These are phyloP conservation scores for Nakataea oryzae DNA, from an alignment of 2,329 filamentous ascomycete species.

Conservation along the genomic window DNA sequence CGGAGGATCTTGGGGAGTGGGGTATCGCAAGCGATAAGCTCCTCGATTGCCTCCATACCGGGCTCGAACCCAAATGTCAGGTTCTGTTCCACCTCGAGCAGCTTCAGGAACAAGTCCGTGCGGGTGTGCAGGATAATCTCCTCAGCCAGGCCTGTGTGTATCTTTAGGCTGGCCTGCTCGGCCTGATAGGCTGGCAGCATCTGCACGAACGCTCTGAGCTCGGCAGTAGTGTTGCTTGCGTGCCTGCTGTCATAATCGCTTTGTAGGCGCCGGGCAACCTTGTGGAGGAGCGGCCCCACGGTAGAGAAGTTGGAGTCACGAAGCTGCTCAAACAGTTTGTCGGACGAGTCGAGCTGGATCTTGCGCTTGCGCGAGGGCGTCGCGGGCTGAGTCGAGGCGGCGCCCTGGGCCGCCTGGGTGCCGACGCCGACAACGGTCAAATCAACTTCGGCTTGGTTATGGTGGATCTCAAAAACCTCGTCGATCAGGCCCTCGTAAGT, in stretches of 20 bases:
- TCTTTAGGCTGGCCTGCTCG: constrained; percentile 84
- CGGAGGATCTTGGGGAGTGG: constrained; percentile 74
- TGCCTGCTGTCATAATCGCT: constrained; percentile 82
- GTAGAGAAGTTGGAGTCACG: constrained; percentile 93
- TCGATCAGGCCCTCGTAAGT: constrained; percentile 96
- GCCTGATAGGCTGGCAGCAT: constrained; percentile 87
- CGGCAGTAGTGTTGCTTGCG: constrained; percentile 75
- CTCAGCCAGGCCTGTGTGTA: constrained; percentile 85
- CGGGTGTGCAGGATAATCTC: constrained; percentile 91
- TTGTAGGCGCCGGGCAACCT: constrained; percentile 77
- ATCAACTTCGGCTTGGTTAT: constrained; percentile 90
- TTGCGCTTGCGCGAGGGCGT: constrained; percentile 68
- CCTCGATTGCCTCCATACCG: constrained; percentile 84
- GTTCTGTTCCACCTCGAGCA: constrained; percentile 92
- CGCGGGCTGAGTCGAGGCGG: constrained; percentile 33
- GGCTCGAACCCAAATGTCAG: constrained; percentile 85
- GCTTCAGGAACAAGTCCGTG: constrained; percentile 77
- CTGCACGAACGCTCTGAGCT: constrained; percentile 90
- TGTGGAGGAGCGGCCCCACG: constrained; percentile 80
- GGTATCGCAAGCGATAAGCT: constrained; percentile 82
- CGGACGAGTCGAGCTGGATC: constrained; percentile 77
- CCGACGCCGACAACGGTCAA: constrained; percentile 76
- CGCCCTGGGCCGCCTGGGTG: constrained; percentile 29
- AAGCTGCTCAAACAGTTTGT: constrained; percentile 79
- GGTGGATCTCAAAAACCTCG: constrained; percentile 81